Percentiles rank a stretch among this genome's conserved stretches.
Evolutionary conservation across 2,329 filamentous ascomycete genomes (phyloP).

Genomic region (Aspergillus ruber): DNA sequence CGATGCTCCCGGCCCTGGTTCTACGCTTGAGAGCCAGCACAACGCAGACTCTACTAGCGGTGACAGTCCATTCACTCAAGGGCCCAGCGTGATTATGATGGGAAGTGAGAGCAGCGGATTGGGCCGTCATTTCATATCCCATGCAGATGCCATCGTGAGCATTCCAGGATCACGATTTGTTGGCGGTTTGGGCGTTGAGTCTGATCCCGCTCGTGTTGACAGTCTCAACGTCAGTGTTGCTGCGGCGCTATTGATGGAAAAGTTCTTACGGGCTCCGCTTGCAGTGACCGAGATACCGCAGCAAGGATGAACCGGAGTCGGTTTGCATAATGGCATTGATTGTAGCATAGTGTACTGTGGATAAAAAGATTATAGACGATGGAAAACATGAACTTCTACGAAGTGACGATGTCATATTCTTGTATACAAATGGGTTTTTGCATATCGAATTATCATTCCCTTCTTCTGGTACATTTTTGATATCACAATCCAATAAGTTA

Average conservation of each 20-base stretch:
- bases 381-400: too few species aligned
- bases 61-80: conserved; percentile 40
- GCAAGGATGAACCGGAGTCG: conserved; percentile 8
- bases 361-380: background rate
- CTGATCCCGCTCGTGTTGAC: conserved; percentile 57
- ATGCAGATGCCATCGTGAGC: conserved; percentile 58
- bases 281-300: conserved; percentile 15
- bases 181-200: conserved; percentile 28
- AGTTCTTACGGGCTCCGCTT: conserved; percentile 32
- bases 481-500: conserved; percentile 1
- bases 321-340: conserved; percentile 11
- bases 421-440: background rate
- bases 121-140: conserved; percentile 55
- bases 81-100: conserved; percentile 73
- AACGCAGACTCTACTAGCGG: conserved; percentile 30
- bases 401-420: too few species aligned
- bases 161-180: conserved; percentile 52
- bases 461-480: conserved; percentile 4
- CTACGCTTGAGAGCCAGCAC: conserved; percentile 15
- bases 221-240: conserved; percentile 93
- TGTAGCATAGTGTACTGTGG: conserved; percentile 6
- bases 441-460: background rate
- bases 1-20: conserved; percentile 39
- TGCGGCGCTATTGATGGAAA: conserved; percentile 59
- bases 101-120: conserved; percentile 77